Percentiles rank a stretch among this genome's conserved stretches.
phyloP scores from a whole-genome alignment of 2,329 filamentous ascomycete genomes.

The Furcasterigmium furcatum region DNA sequence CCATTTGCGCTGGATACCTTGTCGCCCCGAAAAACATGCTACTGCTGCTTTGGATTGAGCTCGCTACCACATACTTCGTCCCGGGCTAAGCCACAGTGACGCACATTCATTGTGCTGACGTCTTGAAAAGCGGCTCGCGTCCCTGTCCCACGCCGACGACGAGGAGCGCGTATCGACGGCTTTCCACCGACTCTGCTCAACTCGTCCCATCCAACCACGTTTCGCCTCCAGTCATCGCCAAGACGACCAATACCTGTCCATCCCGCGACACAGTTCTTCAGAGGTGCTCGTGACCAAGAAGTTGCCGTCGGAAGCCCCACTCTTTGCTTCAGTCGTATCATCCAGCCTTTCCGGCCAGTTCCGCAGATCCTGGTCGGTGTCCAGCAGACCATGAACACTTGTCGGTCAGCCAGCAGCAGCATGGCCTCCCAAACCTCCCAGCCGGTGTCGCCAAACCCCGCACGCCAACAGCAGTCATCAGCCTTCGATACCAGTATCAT shows the following conservation, averaged over 20 bases:
- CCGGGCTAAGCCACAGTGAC: background rate
- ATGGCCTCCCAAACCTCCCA: background rate
- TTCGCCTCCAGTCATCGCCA: background rate
- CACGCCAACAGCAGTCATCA: constrained; percentile 5
- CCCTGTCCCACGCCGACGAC: background rate
- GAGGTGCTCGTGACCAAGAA: constrained; percentile 2
- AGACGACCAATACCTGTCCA: constrained; percentile 7
- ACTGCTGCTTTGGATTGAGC: no score
- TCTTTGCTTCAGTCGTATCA: constrained; percentile 9
- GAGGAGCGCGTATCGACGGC: background rate
- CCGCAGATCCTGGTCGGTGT: background rate
- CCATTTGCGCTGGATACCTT: no score
- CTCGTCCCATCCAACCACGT: background rate
- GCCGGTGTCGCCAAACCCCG: constrained; percentile 7
- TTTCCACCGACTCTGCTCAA: background rate
- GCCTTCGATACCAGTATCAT: constrained; percentile 2
- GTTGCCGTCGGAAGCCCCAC: background rate
- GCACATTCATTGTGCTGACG: background rate
- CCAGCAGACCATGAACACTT: background rate
- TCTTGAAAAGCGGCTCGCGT: no score
- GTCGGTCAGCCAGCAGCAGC: background rate
- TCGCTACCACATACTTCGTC: no score
- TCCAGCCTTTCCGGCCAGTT: constrained; percentile 9
- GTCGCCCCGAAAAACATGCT: no score
- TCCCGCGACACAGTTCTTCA: no score